Evolutionary conservation across 73 alveolate species (phyloP), one percentile per base, ranked within the genome.

Genomic region (Stentor roeselii): DNA sequence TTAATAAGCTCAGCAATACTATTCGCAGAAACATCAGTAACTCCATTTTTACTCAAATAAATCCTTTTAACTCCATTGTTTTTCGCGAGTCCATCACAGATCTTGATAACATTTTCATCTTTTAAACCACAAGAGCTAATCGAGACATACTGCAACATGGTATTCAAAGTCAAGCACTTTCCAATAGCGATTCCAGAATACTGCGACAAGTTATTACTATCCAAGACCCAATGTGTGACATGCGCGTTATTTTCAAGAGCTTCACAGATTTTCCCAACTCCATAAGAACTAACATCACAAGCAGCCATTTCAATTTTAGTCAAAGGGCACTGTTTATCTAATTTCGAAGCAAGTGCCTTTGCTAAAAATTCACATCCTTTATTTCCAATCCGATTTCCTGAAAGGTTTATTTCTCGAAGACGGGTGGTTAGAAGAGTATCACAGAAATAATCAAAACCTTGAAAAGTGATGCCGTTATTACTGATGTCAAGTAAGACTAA

Each of bases 331-430:
- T 38, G 39, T 58, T 27, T 60, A 37, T 36, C 31, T 38, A 82
- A 27, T 42, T 40, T 41, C 35, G 39, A 50, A 3, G 76, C 36
- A 2, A 90, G 60, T 67, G 40, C 61, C 35, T 80, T 14, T 1
- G 87, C 74, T 21, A 90, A 76, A 42, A 50, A 39, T 14, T 90
- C 92, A 3, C 83, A 74, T 0, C 92, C 95, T 50, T 39, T 38
- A 75, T 82, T 83, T 32, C 96, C 93, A 6, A 90, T 32, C 15
- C 83, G 86, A 41, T 90, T 90, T 2, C 77, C 78, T 2, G 78
- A 58, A 30, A 90, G n/a, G 36, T 88, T 87, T 14, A 90, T 78
- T 59, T 88, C 93, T 42, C 38, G 59, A 3, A 90, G 15, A 11
- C 36, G 60, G 36, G 90, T 84, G 14, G 83, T 60, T 6, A 60